Conservation (phyloP, 1,139 yeast genomes). For the Kodamaea plutei region DNA sequence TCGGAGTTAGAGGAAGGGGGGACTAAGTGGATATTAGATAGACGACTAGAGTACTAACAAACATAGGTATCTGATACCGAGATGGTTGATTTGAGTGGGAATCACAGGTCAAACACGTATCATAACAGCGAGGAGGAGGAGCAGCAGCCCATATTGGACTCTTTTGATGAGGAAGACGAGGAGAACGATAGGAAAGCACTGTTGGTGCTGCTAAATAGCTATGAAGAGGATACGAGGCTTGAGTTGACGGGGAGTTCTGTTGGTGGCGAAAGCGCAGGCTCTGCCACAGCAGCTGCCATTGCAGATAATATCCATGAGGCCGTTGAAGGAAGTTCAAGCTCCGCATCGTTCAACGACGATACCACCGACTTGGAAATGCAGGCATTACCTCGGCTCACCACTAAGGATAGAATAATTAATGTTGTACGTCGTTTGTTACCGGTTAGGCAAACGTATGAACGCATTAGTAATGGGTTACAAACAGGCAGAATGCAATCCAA, state of each 20-base stretch:
- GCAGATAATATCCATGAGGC: conserved; percentile 4
- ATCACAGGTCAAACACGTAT: too few species aligned
- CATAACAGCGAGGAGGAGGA: conserved; percentile 5
- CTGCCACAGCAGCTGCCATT: conserved; percentile 1
- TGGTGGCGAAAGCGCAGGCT: conserved; percentile 4
- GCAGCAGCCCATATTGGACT: conserved; percentile 5
- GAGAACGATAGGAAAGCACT: too few species aligned
- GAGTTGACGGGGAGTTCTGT: not conserved
- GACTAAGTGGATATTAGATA: too few species aligned
- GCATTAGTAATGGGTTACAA: conserved; percentile 40
- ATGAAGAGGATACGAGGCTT: not conserved
- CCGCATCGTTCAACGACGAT: not conserved
- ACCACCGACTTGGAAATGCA: conserved; percentile 21
- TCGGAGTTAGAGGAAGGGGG: too few species aligned
- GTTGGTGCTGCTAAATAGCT: too few species aligned
- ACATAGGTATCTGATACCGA: conserved; percentile 3
- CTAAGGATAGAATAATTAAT: conserved; percentile 29
- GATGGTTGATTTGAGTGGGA: conserved; percentile 4
- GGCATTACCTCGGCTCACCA: conserved; percentile 15
- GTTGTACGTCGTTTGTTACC: conserved; percentile 36
- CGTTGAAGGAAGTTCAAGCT: conserved; percentile 6
- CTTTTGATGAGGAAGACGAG: conserved; percentile 5
- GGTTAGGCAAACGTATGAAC: conserved; percentile 41
- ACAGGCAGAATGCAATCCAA: conserved; percentile 47
- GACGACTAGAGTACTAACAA: not conserved